Evolutionary conservation across 2,329 filamentous ascomycete species (phyloP), one percentile per base, ranked within the genome.

Genomic region (Xylaria sp.): DNA sequence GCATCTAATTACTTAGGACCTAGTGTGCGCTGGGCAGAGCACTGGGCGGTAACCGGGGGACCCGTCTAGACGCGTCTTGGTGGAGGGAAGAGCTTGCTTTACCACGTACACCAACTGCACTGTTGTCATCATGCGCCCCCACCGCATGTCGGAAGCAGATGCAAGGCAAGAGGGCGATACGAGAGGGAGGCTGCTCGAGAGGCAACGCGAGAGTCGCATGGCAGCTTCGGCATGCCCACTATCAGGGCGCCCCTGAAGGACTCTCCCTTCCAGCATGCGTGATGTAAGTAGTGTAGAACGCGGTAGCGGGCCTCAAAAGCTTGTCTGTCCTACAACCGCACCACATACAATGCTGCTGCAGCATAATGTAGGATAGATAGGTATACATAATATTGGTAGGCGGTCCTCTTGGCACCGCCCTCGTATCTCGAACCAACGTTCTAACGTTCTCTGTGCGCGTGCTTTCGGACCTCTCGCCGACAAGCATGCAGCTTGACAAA

Each of bases 121-220:
- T n/a, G n/a, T n/a, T n/a, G n/a, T n/a, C n/a, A n/a, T n/a, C n/a
- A 48, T 57, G 44, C 17, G 40, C 19, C 53, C 33, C 48, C 49
- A 64, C 60, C 52, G 43, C 49, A 51, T 11, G 49, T 58, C 60
- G 60, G 54, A 54, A 58, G 53, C 43, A 60, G 27, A 52, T 49
- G 54, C 60, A 21, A 49, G 33, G 47, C 35, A 62, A 49, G 25
- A 48, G 37, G 58, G 54, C 52, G 25, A 65, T 65, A 65, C 62
- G 62, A 65, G 58, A 54, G 41, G 27, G 25, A 51, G 41, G 13
- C 43, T 31, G 59, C 56, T 48, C 43, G 44, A 25, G 37, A 60
- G 46, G 44, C 58, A 64, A 54, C 46, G 38, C 54, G 52, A 56
- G 29, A 46, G 49, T 54, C 38, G 62, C 58, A 64, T 56, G 33